phyloP scores from a whole-genome alignment of 768 basidiomycete species.

The Dendrothele bispora region DNA sequence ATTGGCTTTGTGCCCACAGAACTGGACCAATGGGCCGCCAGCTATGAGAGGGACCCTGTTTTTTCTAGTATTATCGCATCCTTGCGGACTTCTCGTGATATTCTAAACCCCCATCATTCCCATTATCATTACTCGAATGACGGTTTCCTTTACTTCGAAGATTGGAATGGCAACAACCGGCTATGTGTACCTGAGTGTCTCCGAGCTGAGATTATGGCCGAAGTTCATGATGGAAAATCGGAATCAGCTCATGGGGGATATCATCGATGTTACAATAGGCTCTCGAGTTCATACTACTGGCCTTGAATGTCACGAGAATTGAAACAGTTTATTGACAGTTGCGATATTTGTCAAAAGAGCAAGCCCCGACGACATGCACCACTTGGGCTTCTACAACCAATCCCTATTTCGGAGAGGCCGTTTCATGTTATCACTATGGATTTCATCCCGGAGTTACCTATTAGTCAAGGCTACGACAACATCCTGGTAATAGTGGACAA shows the following conservation, averaged over 20 bases:
- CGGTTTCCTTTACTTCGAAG: slow-evolving; percentile 2
- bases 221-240: slow-evolving; percentile 20
- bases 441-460: slow-evolving; percentile 22
- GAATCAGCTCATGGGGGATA: slow-evolving; percentile 30
- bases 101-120: not conserved
- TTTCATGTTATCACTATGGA: slow-evolving; percentile 19
- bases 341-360: slow-evolving; percentile 18
- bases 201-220: slow-evolving; percentile 17
- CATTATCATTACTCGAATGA: not conserved
- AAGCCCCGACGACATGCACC: slow-evolving; percentile 13
- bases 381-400: slow-evolving; percentile 17
- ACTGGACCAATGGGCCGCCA: not conserved
- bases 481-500: slow-evolving; percentile 24
- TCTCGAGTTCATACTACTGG: slow-evolving; percentile 29
- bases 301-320: slow-evolving; percentile 25
- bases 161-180: slow-evolving; percentile 7
- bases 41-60: not conserved
- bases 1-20: not conserved
- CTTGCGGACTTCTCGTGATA: not conserved
- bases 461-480: slow-evolving; percentile 13
- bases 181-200: slow-evolving; percentile 26
- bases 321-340: slow-evolving; percentile 10
- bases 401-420: slow-evolving; percentile 18
- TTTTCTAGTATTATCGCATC: not conserved
- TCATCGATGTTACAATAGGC: slow-evolving; percentile 20